phyloP scores from a whole-genome alignment of 1,284 basidiomycete genomes.

The Papiliotrema fonsecae region DNA sequence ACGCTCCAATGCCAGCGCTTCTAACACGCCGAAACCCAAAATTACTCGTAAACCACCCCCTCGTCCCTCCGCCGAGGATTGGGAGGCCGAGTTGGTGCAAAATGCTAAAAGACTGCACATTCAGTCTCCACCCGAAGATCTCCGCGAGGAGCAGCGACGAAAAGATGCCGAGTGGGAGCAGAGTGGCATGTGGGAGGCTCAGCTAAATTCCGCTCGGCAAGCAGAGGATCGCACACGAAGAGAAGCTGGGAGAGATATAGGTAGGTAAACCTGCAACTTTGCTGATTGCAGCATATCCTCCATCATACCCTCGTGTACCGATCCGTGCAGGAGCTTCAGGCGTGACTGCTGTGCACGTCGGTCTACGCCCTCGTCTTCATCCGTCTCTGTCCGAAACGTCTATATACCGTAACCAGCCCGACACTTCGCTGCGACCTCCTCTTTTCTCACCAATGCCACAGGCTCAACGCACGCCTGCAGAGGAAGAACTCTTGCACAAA shows the following conservation, averaged over 20 bases:
- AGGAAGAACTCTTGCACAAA: slow-evolving; percentile 16
- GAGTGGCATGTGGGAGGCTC: slow-evolving; percentile 21
- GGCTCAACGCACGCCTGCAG: slow-evolving; percentile 1
- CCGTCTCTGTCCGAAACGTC: slow-evolving; percentile 23
- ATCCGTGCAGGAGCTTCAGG: slow-evolving; percentile 28
- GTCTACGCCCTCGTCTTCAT: slow-evolving; percentile 34
- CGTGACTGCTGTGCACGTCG: slow-evolving; percentile 35
- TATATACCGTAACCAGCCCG: slow-evolving; percentile 30
- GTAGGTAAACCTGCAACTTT: slow-evolving; percentile 12
- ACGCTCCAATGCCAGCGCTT: not conserved
- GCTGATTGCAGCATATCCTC: slow-evolving; percentile 29
- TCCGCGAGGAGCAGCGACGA: slow-evolving; percentile 1
- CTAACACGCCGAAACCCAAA: not conserved
- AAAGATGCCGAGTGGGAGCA: slow-evolving; percentile 26
- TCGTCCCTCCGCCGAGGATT: slow-evolving; percentile 1
- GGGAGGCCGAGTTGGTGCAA: slow-evolving; percentile 14
- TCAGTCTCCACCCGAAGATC: not conserved
- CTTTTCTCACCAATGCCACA: slow-evolving; percentile 19
- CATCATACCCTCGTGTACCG: slow-evolving; percentile 22
- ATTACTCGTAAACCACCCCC: not conserved
- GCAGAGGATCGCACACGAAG: slow-evolving; percentile 26
- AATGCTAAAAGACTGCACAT: slow-evolving; percentile 3
- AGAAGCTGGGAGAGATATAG: slow-evolving; percentile 23
- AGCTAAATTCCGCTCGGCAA: slow-evolving; percentile 15
- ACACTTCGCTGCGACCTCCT: slow-evolving; percentile 15